Conservation (phyloP, 2,329 filamentous ascomycete genomes). For the Cyphellophora attinorum region DNA sequence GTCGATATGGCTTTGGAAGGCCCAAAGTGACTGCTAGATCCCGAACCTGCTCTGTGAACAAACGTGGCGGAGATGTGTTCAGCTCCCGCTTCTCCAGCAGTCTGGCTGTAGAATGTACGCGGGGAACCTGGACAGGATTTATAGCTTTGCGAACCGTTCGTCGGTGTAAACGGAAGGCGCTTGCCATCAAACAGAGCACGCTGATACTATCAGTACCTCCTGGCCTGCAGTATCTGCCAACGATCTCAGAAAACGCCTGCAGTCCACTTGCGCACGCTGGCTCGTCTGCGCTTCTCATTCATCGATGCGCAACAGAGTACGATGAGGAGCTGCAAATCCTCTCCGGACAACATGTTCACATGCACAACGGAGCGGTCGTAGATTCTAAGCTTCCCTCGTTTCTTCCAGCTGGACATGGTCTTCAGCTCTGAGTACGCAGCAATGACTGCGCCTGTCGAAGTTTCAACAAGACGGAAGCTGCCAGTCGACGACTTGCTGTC, state of each 20-base stretch:
- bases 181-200: too few relatives aligned
- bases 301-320: neutral
- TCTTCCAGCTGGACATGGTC: neutral
- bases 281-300: neutral
- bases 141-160: too few relatives aligned
- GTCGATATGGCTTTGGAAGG: too few relatives aligned
- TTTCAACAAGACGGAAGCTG: neutral
- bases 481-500: neutral
- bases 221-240: too few relatives aligned
- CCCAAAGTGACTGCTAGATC: too few relatives aligned
- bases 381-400: neutral
- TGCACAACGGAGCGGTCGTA: neutral
- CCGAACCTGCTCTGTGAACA: too few relatives aligned
- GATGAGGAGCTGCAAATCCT: neutral
- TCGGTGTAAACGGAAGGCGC: too few relatives aligned
- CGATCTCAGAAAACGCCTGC: neutral
- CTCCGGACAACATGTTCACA: neutral
- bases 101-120: too few relatives aligned
- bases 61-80: too few relatives aligned
- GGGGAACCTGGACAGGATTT: too few relatives aligned
- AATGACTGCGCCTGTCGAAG: neutral
- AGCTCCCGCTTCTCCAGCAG: too few relatives aligned
- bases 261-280: neutral
- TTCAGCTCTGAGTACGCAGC: neutral
- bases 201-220: too few relatives aligned